A percentile compares a stretch with the other conserved stretches of the same genome.
phyloP scores from a whole-genome alignment of 1,284 basidiomycete species.

The Boletellus deceptivus region DNA sequence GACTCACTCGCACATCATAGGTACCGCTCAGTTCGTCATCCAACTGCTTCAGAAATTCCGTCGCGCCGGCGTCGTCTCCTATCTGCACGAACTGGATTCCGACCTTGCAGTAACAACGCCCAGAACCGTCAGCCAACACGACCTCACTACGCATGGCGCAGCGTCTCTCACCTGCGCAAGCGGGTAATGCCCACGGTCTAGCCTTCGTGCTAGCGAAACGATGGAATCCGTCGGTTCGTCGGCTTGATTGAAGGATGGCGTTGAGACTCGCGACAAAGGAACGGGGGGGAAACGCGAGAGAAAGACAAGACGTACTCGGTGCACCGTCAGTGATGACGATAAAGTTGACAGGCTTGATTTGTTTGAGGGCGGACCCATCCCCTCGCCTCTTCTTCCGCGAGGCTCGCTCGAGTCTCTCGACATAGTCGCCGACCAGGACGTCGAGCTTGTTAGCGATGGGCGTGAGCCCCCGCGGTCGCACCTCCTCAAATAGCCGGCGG shows the following conservation, averaged over 20 bases:
- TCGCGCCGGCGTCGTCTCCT: constrained; percentile 45
- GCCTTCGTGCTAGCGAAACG: constrained; percentile 44
- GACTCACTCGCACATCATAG: constrained; percentile 37
- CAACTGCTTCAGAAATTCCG: constrained; percentile 44
- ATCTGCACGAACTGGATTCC: constrained; percentile 66
- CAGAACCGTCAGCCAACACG: constrained; percentile 3
- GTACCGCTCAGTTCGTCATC: constrained; percentile 45
- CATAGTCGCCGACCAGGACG: constrained; percentile 43
- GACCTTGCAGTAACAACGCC: constrained; percentile 30
- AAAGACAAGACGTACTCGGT: constrained; percentile 38
- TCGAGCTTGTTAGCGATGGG: constrained; percentile 52
- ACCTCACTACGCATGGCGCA: neutral
- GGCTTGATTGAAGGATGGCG: constrained; percentile 31
- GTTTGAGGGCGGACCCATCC: constrained; percentile 29
- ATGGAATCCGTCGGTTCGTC: constrained; percentile 54
- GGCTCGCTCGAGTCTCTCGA: constrained; percentile 43
- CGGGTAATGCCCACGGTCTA: constrained; percentile 49
- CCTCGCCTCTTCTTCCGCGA: constrained; percentile 30
- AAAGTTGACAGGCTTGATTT: constrained; percentile 56
- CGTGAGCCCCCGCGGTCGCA: constrained; percentile 45
- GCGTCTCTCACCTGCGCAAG: constrained; percentile 46
- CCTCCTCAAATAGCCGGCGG: constrained; percentile 41
- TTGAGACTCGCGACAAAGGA: no score
- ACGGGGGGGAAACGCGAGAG: no score
- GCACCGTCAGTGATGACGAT: constrained; percentile 64